phyloP scores from a whole-genome alignment of 371 early-diverging fungal genomes.

The Syncephalastrum contaminatum region DNA sequence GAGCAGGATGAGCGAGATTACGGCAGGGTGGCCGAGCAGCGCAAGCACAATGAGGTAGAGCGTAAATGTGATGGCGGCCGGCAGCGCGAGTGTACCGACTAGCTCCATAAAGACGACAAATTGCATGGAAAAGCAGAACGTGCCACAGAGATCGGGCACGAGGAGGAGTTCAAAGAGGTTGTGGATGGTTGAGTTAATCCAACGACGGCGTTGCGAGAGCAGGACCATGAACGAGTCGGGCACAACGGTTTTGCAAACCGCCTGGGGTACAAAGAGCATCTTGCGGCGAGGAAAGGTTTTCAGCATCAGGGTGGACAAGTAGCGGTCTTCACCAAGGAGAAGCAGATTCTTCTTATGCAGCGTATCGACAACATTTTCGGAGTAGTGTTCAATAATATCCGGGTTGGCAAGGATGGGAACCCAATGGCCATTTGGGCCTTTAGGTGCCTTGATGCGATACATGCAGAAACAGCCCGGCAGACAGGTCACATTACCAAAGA shows the following conservation, averaged over 20 bases:
- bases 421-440: conserved; percentile 63
- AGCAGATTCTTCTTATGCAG: conserved; percentile 95
- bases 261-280: conserved; percentile 91
- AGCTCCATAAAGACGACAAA: conserved; percentile 96
- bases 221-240: conserved; percentile 91
- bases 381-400: conserved; percentile 86
- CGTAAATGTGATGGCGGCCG: conserved; percentile 91
- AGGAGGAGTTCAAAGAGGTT: conserved; percentile 94
- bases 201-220: conserved; percentile 95
- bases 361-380: conserved; percentile 87
- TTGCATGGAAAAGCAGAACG: conserved; percentile 98
- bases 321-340: conserved; percentile 94
- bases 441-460: conserved; percentile 88
- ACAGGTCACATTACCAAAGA: conserved; percentile 98
- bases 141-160: conserved; percentile 94
- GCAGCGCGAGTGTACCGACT: conserved; percentile 94
- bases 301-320: conserved; percentile 92
- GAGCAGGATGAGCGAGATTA: conserved; percentile 76
- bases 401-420: conserved; percentile 84
- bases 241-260: conserved; percentile 91
- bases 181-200: conserved; percentile 99
- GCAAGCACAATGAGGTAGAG: conserved; percentile 71
- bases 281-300: conserved; percentile 88
- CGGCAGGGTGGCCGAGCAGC: conserved; percentile 42
- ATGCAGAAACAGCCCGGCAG: conserved; percentile 95